A percentile compares a stretch with the other conserved stretches of the same genome.
phyloP scores from a whole-genome alignment of 208 protist genomes.

The Leishmania aethiopica region DNA sequence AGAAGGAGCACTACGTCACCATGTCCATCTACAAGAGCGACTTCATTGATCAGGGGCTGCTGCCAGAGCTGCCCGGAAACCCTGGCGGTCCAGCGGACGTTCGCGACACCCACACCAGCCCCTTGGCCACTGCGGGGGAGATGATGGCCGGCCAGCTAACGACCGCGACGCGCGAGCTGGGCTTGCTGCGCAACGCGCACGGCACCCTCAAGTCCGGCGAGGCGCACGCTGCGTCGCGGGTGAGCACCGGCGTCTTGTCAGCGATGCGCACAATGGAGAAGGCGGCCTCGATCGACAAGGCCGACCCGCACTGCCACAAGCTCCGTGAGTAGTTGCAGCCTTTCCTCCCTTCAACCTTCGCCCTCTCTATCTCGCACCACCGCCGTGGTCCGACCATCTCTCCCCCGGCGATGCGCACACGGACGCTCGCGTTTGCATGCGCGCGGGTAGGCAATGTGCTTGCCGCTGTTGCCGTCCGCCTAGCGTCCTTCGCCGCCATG shows the following conservation, averaged over 20 bases:
- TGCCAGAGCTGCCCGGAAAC: slow-evolving; percentile 77
- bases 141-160: slow-evolving; percentile 63
- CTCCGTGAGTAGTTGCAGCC: slow-evolving; percentile 25
- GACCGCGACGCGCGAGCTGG: slow-evolving; percentile 22
- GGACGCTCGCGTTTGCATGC: not conserved
- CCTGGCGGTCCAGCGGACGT: slow-evolving; percentile 24
- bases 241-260: slow-evolving; percentile 12
- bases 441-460: not conserved
- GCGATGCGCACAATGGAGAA: slow-evolving; percentile 60
- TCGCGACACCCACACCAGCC: slow-evolving; percentile 41
- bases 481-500: not conserved
- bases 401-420: not conserved
- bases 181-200: slow-evolving; percentile 69
- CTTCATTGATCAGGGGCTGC: slow-evolving; percentile 59
- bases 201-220: slow-evolving; percentile 51
- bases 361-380: not conserved
- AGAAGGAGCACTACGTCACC: slow-evolving; percentile 73
- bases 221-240: slow-evolving; percentile 8
- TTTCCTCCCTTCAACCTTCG: not conserved
- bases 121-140: slow-evolving; percentile 45
- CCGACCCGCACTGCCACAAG: slow-evolving; percentile 80
- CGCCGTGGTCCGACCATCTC: not conserved
- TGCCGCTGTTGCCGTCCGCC: not conserved
- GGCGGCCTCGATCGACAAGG: slow-evolving; percentile 57
- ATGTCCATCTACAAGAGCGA: slow-evolving; percentile 75